Percentiles rank a stretch among this genome's conserved stretches.
phyloP scores from a whole-genome alignment of 257 asterid species.

The Gentiana macrophylla region DNA sequence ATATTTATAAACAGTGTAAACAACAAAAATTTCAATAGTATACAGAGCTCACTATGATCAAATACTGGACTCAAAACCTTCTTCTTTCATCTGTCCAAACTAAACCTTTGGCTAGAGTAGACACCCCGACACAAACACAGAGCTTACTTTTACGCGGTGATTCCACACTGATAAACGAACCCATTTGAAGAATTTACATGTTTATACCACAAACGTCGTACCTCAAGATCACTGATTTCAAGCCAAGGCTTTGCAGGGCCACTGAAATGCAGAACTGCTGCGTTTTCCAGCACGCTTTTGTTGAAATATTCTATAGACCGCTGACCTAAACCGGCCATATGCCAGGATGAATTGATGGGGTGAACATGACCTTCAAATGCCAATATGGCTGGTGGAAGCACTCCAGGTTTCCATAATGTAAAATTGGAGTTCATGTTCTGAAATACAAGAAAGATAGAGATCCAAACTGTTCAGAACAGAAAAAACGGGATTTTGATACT shows the following conservation, averaged over 20 bases:
- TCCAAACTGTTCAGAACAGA: too few relatives aligned
- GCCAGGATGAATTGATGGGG: conserved; percentile 58
- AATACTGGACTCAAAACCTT: conserved; percentile 83
- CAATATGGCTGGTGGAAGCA: conserved; percentile 68
- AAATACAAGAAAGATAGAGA: too few relatives aligned
- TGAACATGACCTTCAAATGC: conserved; percentile 77
- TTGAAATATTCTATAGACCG: conserved; percentile 25
- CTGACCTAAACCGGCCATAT: conserved; percentile 59
- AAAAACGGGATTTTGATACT: too few relatives aligned
- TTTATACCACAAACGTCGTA: conserved; percentile 51
- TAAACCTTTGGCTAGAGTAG: conserved; percentile 19
- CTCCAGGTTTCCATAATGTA: conserved; percentile 68
- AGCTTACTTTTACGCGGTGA: conserved; percentile 25
- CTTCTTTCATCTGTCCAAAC: conserved; percentile 77
- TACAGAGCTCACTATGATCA: conserved; percentile 24
- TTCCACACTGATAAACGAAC: conserved; percentile 45
- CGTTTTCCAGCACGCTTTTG: conserved; percentile 25
- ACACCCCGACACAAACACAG: conserved; percentile 19
- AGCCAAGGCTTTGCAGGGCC: conserved; percentile 98
- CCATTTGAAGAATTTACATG: conserved; percentile 61
- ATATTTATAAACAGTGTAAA: too few relatives aligned
- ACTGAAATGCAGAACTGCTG: conserved; percentile 74
- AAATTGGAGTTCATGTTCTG: conserved; percentile 68
- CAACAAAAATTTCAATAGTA: too few relatives aligned
- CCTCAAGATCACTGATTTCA: conserved; percentile 45